Evolutionary conservation across 768 basidiomycete species (phyloP).

Genomic region (Amanita exitialis): DNA sequence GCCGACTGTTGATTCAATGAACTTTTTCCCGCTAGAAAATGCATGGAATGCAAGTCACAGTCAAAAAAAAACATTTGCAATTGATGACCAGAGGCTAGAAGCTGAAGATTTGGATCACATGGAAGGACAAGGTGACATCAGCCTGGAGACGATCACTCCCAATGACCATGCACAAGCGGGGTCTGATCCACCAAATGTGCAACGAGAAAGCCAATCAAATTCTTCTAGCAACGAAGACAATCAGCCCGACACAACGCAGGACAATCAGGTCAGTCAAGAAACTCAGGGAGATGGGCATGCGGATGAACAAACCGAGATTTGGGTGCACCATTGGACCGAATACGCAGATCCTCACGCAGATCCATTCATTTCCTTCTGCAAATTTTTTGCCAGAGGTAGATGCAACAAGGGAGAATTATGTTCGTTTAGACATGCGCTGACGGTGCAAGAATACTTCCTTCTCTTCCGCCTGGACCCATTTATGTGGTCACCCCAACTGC

Average conservation of each 20-base stretch:
- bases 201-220: background rate
- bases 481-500: slow-evolving; percentile 11
- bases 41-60: background rate
- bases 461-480: slow-evolving; percentile 29
- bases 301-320: slow-evolving; percentile 14
- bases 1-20: background rate
- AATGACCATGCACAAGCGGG: background rate
- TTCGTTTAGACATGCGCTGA: slow-evolving; percentile 29
- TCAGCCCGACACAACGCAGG: background rate
- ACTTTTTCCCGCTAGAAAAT: background rate
- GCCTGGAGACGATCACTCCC: slow-evolving; percentile 2
- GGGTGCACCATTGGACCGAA: slow-evolving; percentile 28
- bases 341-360: slow-evolving; percentile 30
- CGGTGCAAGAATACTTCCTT: slow-evolving; percentile 25
- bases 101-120: background rate
- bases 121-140: background rate
- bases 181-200: background rate
- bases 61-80: background rate
- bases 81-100: background rate
- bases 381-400: slow-evolving; percentile 24
- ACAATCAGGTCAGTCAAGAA: background rate
- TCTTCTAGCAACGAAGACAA: too few species aligned
- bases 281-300: background rate
- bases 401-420: slow-evolving; percentile 24
- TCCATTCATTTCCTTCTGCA: slow-evolving; percentile 26